Percentiles rank a stretch among this genome's conserved stretches.
Conservation (phyloP, 208 protist species). For the Trypanosoma boissoni region DNA sequence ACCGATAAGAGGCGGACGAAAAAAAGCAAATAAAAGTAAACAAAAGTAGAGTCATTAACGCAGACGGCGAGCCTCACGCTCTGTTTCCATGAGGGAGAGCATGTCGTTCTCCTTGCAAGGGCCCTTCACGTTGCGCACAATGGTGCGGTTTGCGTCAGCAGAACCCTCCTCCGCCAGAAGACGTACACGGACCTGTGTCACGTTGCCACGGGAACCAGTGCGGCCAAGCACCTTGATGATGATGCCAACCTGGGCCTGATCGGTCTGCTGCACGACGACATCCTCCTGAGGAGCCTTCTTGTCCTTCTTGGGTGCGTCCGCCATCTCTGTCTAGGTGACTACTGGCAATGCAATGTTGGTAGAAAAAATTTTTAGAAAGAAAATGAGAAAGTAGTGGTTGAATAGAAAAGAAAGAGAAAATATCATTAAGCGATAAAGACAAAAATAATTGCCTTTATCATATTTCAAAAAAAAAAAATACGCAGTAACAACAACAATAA, state of each 20-base stretch:
- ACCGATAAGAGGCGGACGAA: slow-evolving; percentile 10
- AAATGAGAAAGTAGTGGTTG: too few relatives aligned
- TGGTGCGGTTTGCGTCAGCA: slow-evolving; percentile 91
- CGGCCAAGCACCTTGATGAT: slow-evolving; percentile 98
- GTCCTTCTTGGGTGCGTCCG: slow-evolving; percentile 73
- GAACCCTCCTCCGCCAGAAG: slow-evolving; percentile 92
- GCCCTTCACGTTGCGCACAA: slow-evolving; percentile 99
- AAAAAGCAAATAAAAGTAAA: slow-evolving; percentile 11
- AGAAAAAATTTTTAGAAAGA: too few relatives aligned
- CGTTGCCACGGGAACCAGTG: slow-evolving; percentile 99
- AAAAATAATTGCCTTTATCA: too few relatives aligned
- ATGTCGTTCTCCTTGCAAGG: slow-evolving; percentile 98
- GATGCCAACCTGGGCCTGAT: slow-evolving; percentile 92
- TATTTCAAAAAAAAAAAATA: slow-evolving; percentile 19
- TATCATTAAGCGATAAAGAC: too few relatives aligned
- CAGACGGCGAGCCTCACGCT: slow-evolving; percentile 99
- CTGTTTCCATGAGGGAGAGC: slow-evolving; percentile 99
- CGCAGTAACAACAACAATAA: slow-evolving; percentile 9
- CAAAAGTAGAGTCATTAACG: slow-evolving; percentile 76
- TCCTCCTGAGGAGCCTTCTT: slow-evolving; percentile 79
- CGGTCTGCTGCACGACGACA: slow-evolving; percentile 55
- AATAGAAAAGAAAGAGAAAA: too few relatives aligned
- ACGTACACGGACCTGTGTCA: slow-evolving; percentile 97
- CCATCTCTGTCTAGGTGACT: slow-evolving; percentile 22
- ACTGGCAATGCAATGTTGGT: too few relatives aligned